Percentiles rank a stretch among this genome's conserved stretches.
phyloP scores from a whole-genome alignment of 495 filamentous ascomycete species.

The Aspergillus funiculosus region DNA sequence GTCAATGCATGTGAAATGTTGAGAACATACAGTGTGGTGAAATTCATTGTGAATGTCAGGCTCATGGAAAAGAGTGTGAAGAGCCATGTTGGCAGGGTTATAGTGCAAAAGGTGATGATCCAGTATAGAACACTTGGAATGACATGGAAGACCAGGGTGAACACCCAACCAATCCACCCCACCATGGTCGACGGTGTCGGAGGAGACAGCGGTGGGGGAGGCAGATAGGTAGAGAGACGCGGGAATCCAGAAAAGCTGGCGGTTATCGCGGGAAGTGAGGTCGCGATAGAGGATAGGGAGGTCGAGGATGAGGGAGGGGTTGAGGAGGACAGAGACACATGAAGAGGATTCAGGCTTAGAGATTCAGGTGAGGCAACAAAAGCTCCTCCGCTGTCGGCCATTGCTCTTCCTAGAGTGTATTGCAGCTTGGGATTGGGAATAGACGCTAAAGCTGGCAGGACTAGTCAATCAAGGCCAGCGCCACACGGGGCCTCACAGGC shows the following conservation, averaged over 20 bases:
- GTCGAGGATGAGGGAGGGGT: conserved; percentile 6
- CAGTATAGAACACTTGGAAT: conserved; percentile 76
- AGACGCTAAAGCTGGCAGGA: conserved; percentile 12
- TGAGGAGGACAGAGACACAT: conserved; percentile 10
- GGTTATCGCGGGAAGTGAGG: conserved; percentile 21
- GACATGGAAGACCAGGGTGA: conserved; percentile 39
- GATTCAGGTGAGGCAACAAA: conserved; percentile 8
- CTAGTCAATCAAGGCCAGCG: conserved; percentile 1
- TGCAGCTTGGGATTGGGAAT: conserved; percentile 9
- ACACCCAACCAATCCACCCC: conserved; percentile 41
- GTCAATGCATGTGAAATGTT: neutral
- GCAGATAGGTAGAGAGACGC: conserved; percentile 22
- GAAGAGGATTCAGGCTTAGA: conserved; percentile 7
- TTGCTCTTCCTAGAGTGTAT: no score
- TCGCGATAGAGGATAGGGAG: conserved; percentile 10
- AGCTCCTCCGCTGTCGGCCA: conserved; percentile 20
- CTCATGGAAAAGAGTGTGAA: conserved; percentile 95
- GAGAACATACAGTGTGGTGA: conserved; percentile 74
- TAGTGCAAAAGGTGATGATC: conserved; percentile 76
- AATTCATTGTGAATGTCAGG: conserved; percentile 96
- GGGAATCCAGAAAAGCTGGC: conserved; percentile 19
- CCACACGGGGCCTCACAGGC: conserved; percentile 1
- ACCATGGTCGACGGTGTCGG: conserved; percentile 39
- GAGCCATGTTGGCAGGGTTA: conserved; percentile 82
- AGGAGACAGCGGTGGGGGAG: conserved; percentile 28